Evolutionary conservation across 1,139 yeast genomes (phyloP).

Genomic region (Candida pseudoviswanathii): DNA sequence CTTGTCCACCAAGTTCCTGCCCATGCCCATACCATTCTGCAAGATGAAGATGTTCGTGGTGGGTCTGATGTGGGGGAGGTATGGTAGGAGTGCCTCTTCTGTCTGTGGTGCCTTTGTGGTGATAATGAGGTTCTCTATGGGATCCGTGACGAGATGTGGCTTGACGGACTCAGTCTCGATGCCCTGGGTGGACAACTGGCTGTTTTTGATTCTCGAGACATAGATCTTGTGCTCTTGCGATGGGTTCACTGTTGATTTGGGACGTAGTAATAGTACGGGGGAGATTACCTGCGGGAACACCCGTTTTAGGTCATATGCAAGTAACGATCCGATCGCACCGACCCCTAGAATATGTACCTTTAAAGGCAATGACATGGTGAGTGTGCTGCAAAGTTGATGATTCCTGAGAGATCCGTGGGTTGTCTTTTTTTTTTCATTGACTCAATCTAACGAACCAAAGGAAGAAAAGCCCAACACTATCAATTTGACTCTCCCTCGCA

Average conservation of each 20-base stretch:
- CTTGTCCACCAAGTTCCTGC: constrained; percentile 50
- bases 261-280: constrained; percentile 9
- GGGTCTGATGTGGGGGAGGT: constrained; percentile 39
- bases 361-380: constrained; percentile 12
- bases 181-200: neutral
- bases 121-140: constrained; percentile 56
- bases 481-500: neutral
- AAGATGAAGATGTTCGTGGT: constrained; percentile 63
- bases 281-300: constrained; percentile 22
- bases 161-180: neutral
- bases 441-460: neutral
- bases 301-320: constrained; percentile 40
- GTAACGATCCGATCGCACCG: constrained; percentile 45
- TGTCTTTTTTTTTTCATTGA: constrained; percentile 1
- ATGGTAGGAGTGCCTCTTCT: constrained; percentile 46
- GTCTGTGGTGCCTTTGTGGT: constrained; percentile 67
- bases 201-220: constrained; percentile 17
- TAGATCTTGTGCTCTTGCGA: constrained; percentile 21
- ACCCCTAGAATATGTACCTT: constrained; percentile 42
- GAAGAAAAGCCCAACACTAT: neutral
- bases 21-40: constrained; percentile 78
- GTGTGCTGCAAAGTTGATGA: neutral
- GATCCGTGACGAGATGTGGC: constrained; percentile 1
- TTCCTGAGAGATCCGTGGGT: neutral
- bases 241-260: neutral